Evolutionary conservation across 2,329 filamentous ascomycete species (phyloP).

Genomic region (Penicillium sp.): DNA sequence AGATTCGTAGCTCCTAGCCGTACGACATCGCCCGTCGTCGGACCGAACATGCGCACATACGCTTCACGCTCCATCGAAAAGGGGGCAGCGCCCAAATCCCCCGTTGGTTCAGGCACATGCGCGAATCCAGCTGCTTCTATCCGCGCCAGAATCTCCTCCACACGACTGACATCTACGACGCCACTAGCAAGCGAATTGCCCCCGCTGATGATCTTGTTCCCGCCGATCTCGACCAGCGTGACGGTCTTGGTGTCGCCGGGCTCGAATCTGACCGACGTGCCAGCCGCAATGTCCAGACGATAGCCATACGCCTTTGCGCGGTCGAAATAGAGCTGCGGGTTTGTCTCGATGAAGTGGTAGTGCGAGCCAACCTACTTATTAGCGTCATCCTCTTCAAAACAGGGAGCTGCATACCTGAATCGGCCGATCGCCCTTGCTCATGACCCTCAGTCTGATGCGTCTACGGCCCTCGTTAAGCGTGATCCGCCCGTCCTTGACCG

Average conservation of each 20-base stretch:
- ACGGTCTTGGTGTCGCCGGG: constrained; percentile 90
- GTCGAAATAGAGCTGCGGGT: constrained; percentile 85
- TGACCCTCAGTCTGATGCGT: constrained; percentile 71
- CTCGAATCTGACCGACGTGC: constrained; percentile 90
- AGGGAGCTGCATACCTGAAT: constrained; percentile 62
- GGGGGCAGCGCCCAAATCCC: constrained; percentile 53
- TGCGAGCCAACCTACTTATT: constrained; percentile 86
- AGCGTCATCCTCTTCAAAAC: not conserved
- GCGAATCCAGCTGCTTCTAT: constrained; percentile 72
- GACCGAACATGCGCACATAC: constrained; percentile 87
- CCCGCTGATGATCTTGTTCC: constrained; percentile 72
- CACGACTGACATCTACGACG: constrained; percentile 59
- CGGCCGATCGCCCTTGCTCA: constrained; percentile 81
- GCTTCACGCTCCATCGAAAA: constrained; percentile 71
- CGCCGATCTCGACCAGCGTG: constrained; percentile 81
- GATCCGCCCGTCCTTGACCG: constrained; percentile 62
- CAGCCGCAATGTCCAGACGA: constrained; percentile 82
- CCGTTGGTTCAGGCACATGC: constrained; percentile 65
- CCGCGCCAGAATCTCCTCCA: constrained; percentile 62
- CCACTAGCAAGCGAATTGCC: constrained; percentile 79
- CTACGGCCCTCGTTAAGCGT: constrained; percentile 69
- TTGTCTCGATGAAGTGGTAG: constrained; percentile 95
- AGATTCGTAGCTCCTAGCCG: constrained; percentile 78
- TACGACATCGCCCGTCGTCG: constrained; percentile 82
- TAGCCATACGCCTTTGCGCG: constrained; percentile 77